These are phyloP conservation scores for Mycena floridula DNA, from an alignment of 768 basidiomycete species.

Conservation along the genomic window DNA sequence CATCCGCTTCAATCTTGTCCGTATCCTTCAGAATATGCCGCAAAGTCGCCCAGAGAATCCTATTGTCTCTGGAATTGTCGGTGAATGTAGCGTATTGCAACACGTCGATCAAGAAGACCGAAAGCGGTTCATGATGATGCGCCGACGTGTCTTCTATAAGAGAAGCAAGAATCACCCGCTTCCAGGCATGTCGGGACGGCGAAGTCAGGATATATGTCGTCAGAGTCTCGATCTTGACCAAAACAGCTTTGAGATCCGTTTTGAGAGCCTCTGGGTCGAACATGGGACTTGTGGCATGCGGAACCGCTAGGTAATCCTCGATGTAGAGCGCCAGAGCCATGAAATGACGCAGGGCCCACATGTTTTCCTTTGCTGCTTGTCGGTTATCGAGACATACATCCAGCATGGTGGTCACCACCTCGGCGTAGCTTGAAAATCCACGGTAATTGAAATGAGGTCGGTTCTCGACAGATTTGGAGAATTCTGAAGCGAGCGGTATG, in stretches of 20 bases:
- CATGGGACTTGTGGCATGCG: constrained; percentile 15
- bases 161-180: no score
- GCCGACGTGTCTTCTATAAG: no score
- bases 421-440: no score
- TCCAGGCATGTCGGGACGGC: no score
- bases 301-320: constrained; percentile 1
- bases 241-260: no score
- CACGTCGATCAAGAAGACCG: constrained; percentile 28
- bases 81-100: constrained; percentile 21
- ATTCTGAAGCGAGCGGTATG: constrained; percentile 34
- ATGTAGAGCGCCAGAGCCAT: constrained; percentile 50
- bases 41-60: constrained; percentile 57
- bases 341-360: constrained; percentile 69
- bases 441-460: no score
- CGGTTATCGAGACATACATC: constrained; percentile 53
- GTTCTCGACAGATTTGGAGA: constrained; percentile 12
- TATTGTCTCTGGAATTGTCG: constrained; percentile 48
- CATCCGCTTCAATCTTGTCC: constrained; percentile 59
- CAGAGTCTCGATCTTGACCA: no score
- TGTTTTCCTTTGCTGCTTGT: constrained; percentile 46
- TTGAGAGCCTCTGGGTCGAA: no score
- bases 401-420: constrained; percentile 52
- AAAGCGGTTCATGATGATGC: no score
- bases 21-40: constrained; percentile 54
- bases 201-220: no score